Conservation (phyloP, 2,329 filamentous ascomycete species). For the Alternaria metachromatica region DNA sequence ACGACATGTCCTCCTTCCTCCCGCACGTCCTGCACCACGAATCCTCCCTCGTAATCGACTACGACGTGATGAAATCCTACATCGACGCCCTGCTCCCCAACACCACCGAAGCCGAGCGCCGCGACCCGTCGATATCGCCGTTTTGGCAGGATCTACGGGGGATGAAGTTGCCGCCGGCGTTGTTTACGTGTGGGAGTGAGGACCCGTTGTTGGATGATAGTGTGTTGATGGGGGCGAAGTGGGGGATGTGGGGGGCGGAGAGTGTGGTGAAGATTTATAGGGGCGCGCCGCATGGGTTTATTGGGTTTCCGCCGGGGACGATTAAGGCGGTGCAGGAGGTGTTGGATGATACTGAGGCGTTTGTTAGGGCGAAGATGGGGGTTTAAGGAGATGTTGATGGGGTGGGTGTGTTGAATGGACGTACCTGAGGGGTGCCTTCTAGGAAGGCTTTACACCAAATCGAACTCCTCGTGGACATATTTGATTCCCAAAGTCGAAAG, state of each 20-base stretch:
- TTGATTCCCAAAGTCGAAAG: too few relatives aligned
- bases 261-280: constrained; percentile 60
- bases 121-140: constrained; percentile 57
- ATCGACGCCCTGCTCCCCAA: constrained; percentile 55
- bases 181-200: constrained; percentile 63
- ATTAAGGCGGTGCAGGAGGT: constrained; percentile 48
- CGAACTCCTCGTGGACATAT: too few relatives aligned
- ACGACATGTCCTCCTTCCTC: constrained; percentile 55
- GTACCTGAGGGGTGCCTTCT: background rate
- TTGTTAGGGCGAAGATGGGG: constrained; percentile 45
- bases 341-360: constrained; percentile 49
- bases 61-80: constrained; percentile 56
- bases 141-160: constrained; percentile 56
- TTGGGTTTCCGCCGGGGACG: constrained; percentile 48
- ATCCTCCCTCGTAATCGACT: constrained; percentile 54
- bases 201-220: constrained; percentile 62
- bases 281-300: constrained; percentile 63
- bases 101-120: constrained; percentile 50
- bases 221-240: constrained; percentile 62
- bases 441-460: background rate
- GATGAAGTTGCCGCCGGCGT: constrained; percentile 56
- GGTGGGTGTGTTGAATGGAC: background rate
- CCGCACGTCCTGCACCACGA: constrained; percentile 50
- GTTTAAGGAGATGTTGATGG: background rate
- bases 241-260: constrained; percentile 60